Evolutionary conservation across 1,139 yeast species (phyloP).

Genomic region (Kodamaea sp.): DNA sequence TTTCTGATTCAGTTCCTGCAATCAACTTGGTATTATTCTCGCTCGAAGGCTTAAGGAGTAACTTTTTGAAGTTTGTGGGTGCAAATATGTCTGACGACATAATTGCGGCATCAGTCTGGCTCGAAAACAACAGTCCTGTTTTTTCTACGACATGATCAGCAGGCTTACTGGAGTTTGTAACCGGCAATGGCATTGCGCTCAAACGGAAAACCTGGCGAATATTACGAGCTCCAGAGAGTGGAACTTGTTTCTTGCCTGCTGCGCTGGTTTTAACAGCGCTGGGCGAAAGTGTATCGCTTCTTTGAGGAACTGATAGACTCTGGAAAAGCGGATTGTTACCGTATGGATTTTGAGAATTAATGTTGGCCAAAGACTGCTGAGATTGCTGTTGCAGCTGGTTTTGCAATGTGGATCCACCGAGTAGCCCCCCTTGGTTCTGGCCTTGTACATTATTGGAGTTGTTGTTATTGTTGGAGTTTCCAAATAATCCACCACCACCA

Average conservation of each 20-base stretch:
- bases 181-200: slow-evolving; percentile 4
- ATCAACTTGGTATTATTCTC: slow-evolving; percentile 15
- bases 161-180: background rate
- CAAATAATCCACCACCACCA: slow-evolving; percentile 22
- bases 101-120: slow-evolving; percentile 62
- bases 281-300: slow-evolving; percentile 2
- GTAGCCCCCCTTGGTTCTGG: slow-evolving; percentile 6
- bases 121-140: slow-evolving; percentile 22
- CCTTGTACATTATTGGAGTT: slow-evolving; percentile 6
- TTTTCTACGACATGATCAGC: slow-evolving; percentile 1
- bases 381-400: slow-evolving; percentile 23
- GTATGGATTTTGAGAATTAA: slow-evolving; percentile 67
- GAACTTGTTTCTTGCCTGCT: slow-evolving; percentile 7
- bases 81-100: slow-evolving; percentile 72
- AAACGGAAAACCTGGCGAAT: slow-evolving; percentile 9
- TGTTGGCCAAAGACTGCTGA: slow-evolving; percentile 39
- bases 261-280: slow-evolving; percentile 5
- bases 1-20: slow-evolving; percentile 6
- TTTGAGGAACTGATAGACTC: slow-evolving; percentile 25
- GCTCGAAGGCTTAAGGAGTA: slow-evolving; percentile 53
- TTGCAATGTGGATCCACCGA: slow-evolving; percentile 13
- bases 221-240: slow-evolving; percentile 4
- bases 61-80: slow-evolving; percentile 58
- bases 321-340: slow-evolving; percentile 69
- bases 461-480: slow-evolving; percentile 14